A percentile compares a stretch with the other conserved stretches of the same genome.
These are phyloP conservation scores for Phialocephala sp. DNA, from an alignment of 2,329 filamentous ascomycete species.

Conservation along the genomic window DNA sequence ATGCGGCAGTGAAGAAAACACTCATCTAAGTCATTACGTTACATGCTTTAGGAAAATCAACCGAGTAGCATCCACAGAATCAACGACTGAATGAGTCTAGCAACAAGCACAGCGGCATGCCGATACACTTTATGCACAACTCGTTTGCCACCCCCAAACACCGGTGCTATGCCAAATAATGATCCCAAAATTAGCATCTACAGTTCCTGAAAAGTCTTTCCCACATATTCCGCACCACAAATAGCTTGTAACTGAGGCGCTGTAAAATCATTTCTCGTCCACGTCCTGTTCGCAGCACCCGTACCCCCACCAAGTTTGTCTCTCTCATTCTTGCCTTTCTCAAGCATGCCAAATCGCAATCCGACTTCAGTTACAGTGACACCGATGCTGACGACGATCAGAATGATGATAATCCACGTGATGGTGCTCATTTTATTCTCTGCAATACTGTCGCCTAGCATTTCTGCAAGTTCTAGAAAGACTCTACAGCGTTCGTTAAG, in stretches of 20 bases:
- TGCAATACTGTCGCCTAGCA: constrained; percentile 88
- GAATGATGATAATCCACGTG: constrained; percentile 96
- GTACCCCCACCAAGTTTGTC: constrained; percentile 1
- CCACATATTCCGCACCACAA: constrained; percentile 39
- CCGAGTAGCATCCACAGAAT: no score
- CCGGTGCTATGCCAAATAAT: constrained; percentile 30
- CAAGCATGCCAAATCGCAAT: constrained; percentile 80
- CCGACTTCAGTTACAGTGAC: constrained; percentile 91
- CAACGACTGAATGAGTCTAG: no score
- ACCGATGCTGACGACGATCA: constrained; percentile 89
- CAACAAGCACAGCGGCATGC: background rate
- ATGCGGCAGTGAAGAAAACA: no score
- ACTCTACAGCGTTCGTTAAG: constrained; percentile 97
- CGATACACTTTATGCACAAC: constrained; percentile 9
- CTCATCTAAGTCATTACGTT: no score
- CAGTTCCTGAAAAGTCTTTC: constrained; percentile 34
- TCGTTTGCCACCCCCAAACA: constrained; percentile 20
- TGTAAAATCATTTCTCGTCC: constrained; percentile 39
- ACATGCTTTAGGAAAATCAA: no score
- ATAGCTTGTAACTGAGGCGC: constrained; percentile 39
- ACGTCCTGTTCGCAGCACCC: constrained; percentile 30
- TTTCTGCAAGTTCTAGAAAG: constrained; percentile 95
- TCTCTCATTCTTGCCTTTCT: constrained; percentile 41
- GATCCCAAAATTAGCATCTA: constrained; percentile 1
- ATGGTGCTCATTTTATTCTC: constrained; percentile 95